A percentile compares a stretch with the other conserved stretches of the same genome.
Conservation (phyloP, 1,284 basidiomycete species). For the Wallemia hederae region DNA sequence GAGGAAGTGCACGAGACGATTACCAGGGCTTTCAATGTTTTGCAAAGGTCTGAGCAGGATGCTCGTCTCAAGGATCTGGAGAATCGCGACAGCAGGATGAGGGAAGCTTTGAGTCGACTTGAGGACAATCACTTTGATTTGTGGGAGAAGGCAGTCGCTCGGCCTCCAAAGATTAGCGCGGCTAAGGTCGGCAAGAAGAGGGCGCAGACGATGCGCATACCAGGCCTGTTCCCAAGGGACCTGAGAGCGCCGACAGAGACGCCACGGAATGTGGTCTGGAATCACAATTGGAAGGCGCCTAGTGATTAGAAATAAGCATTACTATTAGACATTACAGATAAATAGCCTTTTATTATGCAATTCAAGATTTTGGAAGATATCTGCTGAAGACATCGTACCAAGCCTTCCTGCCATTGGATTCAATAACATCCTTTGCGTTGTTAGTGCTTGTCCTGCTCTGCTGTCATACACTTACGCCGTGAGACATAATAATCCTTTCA, state of each 20-base stretch:
- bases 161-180: constrained; percentile 24
- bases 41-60: constrained; percentile 41
- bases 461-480: not conserved
- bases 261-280: constrained; percentile 41
- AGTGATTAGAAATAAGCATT: not conserved
- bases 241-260: constrained; percentile 46
- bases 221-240: constrained; percentile 57
- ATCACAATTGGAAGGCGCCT: constrained; percentile 32
- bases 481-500: not conserved
- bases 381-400: not conserved
- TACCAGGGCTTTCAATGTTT: constrained; percentile 63
- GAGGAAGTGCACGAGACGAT: constrained; percentile 78
- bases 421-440: not conserved
- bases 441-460: not conserved
- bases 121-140: constrained; percentile 24
- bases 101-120: constrained; percentile 47
- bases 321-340: not conserved
- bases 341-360: not conserved
- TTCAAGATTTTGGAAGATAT: not conserved
- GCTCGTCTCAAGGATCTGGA: constrained; percentile 31
- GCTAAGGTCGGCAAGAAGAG: constrained; percentile 27
- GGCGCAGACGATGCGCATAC: constrained; percentile 41
- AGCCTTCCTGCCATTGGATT: not conserved
- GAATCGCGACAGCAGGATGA: constrained; percentile 47
- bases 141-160: constrained; percentile 42